These are phyloP conservation scores for Cytospora piceicola DNA, from an alignment of 2,329 filamentous ascomycete species.

Conservation along the genomic window DNA sequence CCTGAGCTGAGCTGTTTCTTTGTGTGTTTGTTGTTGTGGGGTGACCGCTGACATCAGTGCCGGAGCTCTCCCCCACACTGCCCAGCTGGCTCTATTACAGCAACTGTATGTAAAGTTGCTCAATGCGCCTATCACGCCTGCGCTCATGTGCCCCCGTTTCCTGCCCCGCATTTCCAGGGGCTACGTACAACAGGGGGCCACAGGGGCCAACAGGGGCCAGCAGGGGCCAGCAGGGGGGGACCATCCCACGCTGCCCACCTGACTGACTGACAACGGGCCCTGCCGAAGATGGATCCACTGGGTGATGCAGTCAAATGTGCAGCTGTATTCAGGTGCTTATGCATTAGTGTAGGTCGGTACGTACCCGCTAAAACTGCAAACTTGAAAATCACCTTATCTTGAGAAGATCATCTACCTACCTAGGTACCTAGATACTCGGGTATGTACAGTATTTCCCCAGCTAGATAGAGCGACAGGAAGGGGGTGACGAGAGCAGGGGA, in stretches of 20 bases:
- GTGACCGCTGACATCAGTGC: slow-evolving; percentile 1
- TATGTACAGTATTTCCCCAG: too few relatives aligned
- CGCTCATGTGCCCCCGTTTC: not conserved
- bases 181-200: not conserved
- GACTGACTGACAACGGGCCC: slow-evolving; percentile 5
- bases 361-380: too few relatives aligned
- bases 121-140: not conserved
- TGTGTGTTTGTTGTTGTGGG: not conserved
- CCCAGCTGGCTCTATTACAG: too few relatives aligned
- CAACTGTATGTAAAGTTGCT: too few relatives aligned
- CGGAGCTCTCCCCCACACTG: not conserved
- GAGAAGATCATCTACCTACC: not conserved
- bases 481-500: too few relatives aligned
- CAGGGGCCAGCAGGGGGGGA: not conserved
- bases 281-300: not conserved
- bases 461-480: too few relatives aligned
- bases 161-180: slow-evolving; percentile 3
- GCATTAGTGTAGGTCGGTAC: too few relatives aligned
- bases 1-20: slow-evolving; percentile 4
- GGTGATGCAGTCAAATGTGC: not conserved
- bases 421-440: not conserved
- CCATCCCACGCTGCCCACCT: not conserved
- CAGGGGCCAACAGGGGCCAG: not conserved
- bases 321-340: not conserved
- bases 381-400: too few relatives aligned